Base-by-base conservation (phyloP, 2,329 filamentous ascomycete genomes). In the Ascosphaera pollenicola region DNA sequence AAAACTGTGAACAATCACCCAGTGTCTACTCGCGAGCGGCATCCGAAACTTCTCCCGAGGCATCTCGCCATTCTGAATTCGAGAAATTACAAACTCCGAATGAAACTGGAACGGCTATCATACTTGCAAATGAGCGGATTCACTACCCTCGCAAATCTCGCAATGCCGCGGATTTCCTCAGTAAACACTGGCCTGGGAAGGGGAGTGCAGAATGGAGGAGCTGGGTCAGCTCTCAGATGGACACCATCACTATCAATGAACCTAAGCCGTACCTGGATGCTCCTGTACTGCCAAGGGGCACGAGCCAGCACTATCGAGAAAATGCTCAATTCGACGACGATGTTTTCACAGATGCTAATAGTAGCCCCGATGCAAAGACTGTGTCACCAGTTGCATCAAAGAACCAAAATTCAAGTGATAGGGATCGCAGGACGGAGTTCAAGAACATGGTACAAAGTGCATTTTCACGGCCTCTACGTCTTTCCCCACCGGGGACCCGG, bases 21-120 rank as follows among this genome's bases (percentile, higher is more conserved):
- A 57, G 54, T 38, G 43, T 55, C 17, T 57, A 57, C 42, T 56
- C 54, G 3, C 45, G 50, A 41, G 51, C 49, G 17, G 52, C 52
- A 8, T 47, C 48, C 37, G 51, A 50, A 15, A 42, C 48, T 36
- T 44, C 47, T 10, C 46, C 46, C 18, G n/a, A 30, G 26, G 39
- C 31, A 15, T 35, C 40, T 13, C 40, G 18, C 21, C 37, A 35
- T 15, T 17, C 11, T 17, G 35, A 40, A 36, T 17, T 35, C 21
- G 11, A 35, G 10, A 17, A 34, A 36, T 39, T 36, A n/a, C 41
- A 47, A 35, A 31, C 43, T 8, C 41, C 42, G 11, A 45, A 47
- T 17, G 40, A 43, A 17, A 34, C 31, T 18, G 48, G 48, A 2
- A 51, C 47, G 30, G 47, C 44, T 19, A 48, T 46, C 15, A 49